A percentile compares a stretch with the other conserved stretches of the same genome.
Evolutionary conservation across 1,284 basidiomycete genomes (phyloP).

Genomic region (Heterobasidion parviporum): DNA sequence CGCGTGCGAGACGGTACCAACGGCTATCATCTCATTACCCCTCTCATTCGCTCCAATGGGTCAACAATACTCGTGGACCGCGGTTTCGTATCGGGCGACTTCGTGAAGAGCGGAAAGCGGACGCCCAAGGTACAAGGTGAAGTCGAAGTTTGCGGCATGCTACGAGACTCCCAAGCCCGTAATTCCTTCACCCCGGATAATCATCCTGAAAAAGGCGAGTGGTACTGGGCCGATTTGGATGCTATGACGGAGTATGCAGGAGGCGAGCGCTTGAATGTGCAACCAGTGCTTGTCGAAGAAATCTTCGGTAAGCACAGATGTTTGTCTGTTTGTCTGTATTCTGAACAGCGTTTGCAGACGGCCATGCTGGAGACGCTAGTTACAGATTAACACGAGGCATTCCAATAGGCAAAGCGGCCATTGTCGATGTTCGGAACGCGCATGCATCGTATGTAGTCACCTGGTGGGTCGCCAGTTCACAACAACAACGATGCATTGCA

Average conservation of each 20-base stretch:
- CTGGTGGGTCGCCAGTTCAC: slow-evolving; percentile 49
- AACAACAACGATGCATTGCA: neutral
- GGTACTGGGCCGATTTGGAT: slow-evolving; percentile 89
- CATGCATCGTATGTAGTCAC: slow-evolving; percentile 95
- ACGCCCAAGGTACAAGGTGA: slow-evolving; percentile 36
- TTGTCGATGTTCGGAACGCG: slow-evolving; percentile 88
- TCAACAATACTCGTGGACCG: slow-evolving; percentile 86
- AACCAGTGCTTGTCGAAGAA: slow-evolving; percentile 82
- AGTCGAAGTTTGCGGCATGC: slow-evolving; percentile 69
- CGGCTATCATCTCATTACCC: slow-evolving; percentile 84
- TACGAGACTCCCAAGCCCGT: slow-evolving; percentile 58
- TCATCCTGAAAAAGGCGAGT: slow-evolving; percentile 69
- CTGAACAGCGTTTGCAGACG: slow-evolving; percentile 45
- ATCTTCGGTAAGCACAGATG: slow-evolving; percentile 60
- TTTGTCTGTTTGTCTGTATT: slow-evolving; percentile 3
- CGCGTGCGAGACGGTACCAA: slow-evolving; percentile 81
- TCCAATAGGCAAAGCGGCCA: slow-evolving; percentile 80
- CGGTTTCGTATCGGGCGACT: slow-evolving; percentile 79
- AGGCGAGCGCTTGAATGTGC: slow-evolving; percentile 59
- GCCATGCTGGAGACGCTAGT: slow-evolving; percentile 65
- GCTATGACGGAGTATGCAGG: slow-evolving; percentile 80
- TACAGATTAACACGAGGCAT: slow-evolving; percentile 63
- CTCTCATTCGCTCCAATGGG: slow-evolving; percentile 69
- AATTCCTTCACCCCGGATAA: slow-evolving; percentile 90
- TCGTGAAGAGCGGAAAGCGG: slow-evolving; percentile 29